These are phyloP conservation scores for Hypocreales sp. DNA, from an alignment of 2,329 filamentous ascomycete genomes.

Conservation along the genomic window DNA sequence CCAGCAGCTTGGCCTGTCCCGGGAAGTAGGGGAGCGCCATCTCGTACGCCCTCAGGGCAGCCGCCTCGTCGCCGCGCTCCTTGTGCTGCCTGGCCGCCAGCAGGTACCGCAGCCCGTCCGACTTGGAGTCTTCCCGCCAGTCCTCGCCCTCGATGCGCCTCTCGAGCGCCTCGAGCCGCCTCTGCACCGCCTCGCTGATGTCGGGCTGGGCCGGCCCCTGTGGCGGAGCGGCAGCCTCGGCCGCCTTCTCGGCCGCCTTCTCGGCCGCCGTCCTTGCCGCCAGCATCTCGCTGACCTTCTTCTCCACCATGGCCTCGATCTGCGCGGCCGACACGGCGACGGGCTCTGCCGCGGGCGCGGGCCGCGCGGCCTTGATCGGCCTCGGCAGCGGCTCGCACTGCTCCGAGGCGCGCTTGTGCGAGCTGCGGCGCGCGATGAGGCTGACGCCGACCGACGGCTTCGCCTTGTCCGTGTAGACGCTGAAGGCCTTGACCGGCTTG, in stretches of 20 bases:
- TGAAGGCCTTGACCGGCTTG: slow-evolving; percentile 72
- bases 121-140: slow-evolving; percentile 50
- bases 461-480: slow-evolving; percentile 66
- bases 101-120: slow-evolving; percentile 71
- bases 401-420: slow-evolving; percentile 27
- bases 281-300: slow-evolving; percentile 78
- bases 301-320: slow-evolving; percentile 85
- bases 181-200: slow-evolving; percentile 65
- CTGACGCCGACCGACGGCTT: slow-evolving; percentile 25
- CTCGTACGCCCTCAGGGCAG: slow-evolving; percentile 74
- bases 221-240: slow-evolving; percentile 13
- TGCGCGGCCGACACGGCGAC: slow-evolving; percentile 49
- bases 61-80: slow-evolving; percentile 62
- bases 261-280: slow-evolving; percentile 49
- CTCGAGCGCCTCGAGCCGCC: slow-evolving; percentile 70
- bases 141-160: slow-evolving; percentile 58
- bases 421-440: slow-evolving; percentile 5
- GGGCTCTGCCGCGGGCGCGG: slow-evolving; percentile 14
- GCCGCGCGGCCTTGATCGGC: slow-evolving; percentile 31
- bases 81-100: slow-evolving; percentile 89
- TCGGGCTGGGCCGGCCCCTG: slow-evolving; percentile 26
- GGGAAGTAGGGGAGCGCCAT: slow-evolving; percentile 76
- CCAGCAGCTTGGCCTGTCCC: slow-evolving; percentile 59
- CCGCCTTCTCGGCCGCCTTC: slow-evolving; percentile 15
- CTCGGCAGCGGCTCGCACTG: slow-evolving; percentile 22